Conservation (phyloP, 2,329 filamentous ascomycete genomes). For the Trichoderma gracile region DNA sequence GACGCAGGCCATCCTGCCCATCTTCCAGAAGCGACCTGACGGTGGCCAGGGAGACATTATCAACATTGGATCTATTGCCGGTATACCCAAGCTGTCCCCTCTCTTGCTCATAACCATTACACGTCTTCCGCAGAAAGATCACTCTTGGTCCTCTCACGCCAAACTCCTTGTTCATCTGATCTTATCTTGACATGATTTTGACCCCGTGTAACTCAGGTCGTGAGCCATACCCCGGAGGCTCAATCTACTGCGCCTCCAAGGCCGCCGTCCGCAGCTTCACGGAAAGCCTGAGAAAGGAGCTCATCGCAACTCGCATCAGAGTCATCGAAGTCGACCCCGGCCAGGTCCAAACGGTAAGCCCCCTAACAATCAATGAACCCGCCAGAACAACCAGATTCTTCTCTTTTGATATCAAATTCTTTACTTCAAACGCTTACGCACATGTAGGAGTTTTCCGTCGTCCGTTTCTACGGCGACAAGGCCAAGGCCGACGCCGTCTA, state of each 20-base stretch:
- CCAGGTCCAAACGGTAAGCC: conserved; percentile 79
- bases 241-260: conserved; percentile 93
- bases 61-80: conserved; percentile 91
- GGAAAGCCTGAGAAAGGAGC: conserved; percentile 77
- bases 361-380: no score
- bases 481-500: conserved; percentile 88
- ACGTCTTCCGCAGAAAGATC: neutral
- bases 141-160: neutral
- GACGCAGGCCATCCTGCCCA: conserved; percentile 85
- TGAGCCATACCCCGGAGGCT: conserved; percentile 80
- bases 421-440: neutral
- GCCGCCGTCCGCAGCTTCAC: conserved; percentile 84
- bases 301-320: conserved; percentile 76
- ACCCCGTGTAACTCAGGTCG: conserved; percentile 49
- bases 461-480: conserved; percentile 87
- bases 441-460: conserved; percentile 76
- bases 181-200: neutral
- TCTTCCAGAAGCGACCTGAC: conserved; percentile 74
- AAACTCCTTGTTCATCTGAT: no score
- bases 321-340: conserved; percentile 89
- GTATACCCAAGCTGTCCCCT: conserved; percentile 29
- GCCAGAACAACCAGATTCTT: no score
- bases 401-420: no score
- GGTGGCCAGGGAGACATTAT: conserved; percentile 89
- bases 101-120: neutral